Evolutionary conservation across 1,139 yeast genomes (phyloP), one percentile per base, ranked within the genome.

Genomic region (Meyerozyma guilliermondii): DNA sequence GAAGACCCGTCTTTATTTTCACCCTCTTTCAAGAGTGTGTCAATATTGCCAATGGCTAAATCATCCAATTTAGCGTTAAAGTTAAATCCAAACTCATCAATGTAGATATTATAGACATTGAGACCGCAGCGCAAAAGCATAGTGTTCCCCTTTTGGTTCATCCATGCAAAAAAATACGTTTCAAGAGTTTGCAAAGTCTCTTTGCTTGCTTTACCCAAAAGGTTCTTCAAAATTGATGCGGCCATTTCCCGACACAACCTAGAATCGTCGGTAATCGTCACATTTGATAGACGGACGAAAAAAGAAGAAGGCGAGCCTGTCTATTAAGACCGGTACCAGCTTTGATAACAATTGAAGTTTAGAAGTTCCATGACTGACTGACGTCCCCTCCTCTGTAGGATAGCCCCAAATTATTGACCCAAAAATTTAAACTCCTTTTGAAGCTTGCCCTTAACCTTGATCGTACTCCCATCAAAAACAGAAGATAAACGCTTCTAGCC

Each of bases 381-480:
- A 43, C 98, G 76, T 41, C 98, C n/a, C 99, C 38, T 81, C 77
- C 47, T 84, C 84, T 5, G 96, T 83, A 11, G 95, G 92, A 58
- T 94, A 94, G 23, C 81, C n/a, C 76, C 55, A 94, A 68, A 59
- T 94, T 92, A 49, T 80, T 80, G n/a, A 91, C 85, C n/a, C 62
- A 92, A 71, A 56, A 84, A 83, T 50, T 83, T 81, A 63, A 91
- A 82, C 53, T 87, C 95, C 54, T 83, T 87, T 51, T 87, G 94
- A 42, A 92, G 64, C 50, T 89, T 79, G 5, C 94, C 91, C 55
- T 83, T 78, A 27, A n/a, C 98, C 91, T 65, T 92, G 98, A 54
- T 95, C 98, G 56, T 87, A 92, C 55, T 89, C 96, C n/a, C 83
- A 91, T 86, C 55, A 92, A 66, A 55, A 92, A 94, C 56, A 83